Evolutionary conservation across 768 basidiomycete genomes (phyloP).

Genomic region (Boletus speciosus): DNA sequence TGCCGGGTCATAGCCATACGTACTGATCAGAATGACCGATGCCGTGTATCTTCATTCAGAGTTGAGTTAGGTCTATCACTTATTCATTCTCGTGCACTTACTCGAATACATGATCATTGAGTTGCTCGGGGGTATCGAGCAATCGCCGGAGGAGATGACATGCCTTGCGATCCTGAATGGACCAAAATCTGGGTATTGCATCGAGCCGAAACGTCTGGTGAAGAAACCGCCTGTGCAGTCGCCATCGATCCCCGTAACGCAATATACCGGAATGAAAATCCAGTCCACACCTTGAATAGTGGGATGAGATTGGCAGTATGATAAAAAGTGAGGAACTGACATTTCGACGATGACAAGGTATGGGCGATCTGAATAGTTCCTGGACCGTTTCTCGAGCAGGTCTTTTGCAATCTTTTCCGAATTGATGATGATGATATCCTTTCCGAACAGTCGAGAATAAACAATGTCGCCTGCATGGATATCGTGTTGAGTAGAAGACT

Average conservation of each 20-base stretch:
- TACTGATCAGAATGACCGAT: no score
- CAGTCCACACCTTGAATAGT: background rate
- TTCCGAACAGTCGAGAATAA: background rate
- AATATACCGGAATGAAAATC: background rate
- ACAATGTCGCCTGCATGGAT: background rate
- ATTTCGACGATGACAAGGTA: background rate
- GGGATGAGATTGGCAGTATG: background rate
- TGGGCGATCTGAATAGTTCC: constrained; percentile 7
- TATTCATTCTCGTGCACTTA: no score
- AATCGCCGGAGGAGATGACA: constrained; percentile 1
- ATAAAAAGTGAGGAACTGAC: background rate
- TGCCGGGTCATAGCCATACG: no score
- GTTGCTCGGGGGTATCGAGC: background rate
- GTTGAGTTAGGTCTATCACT: no score
- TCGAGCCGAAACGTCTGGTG: constrained; percentile 3
- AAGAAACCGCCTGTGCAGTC: constrained; percentile 9
- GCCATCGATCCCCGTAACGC: constrained; percentile 6
- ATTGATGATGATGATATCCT: background rate
- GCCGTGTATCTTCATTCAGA: no score
- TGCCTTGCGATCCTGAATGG: background rate
- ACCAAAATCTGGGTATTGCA: background rate
- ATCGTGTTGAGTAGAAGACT: no score
- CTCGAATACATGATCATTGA: no score
- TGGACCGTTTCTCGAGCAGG: constrained; percentile 2
- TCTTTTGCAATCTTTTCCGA: background rate